Conservation (phyloP, 306 rosid species). For the Prinsepia uniflora region DNA sequence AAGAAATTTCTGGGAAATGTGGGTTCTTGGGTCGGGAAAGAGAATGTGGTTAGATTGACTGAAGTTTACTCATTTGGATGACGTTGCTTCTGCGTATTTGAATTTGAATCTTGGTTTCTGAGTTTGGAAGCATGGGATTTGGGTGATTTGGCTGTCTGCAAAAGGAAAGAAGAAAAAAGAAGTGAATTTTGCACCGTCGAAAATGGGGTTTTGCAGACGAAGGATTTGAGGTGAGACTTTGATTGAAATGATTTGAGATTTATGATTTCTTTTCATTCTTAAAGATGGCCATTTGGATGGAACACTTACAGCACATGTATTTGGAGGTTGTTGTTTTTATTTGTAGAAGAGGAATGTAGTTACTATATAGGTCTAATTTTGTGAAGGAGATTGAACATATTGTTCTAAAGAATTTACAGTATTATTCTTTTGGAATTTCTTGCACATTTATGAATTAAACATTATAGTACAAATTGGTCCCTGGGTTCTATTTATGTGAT, state of each 20-base stretch:
- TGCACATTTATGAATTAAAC: conserved; percentile 10
- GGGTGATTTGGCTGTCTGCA: conserved; percentile 6
- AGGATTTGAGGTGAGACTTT: conserved; percentile 36
- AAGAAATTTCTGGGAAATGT: conserved; percentile 29
- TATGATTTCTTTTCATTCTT: background rate
- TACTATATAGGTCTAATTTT: background rate
- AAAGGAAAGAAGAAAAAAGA: conserved; percentile 3
- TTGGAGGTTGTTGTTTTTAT: conserved; percentile 1
- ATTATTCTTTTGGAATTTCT: background rate
- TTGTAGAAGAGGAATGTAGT: conserved; percentile 21
- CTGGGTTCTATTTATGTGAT: conserved; percentile 7
- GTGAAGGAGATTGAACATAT: background rate
- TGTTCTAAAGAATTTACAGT: background rate
- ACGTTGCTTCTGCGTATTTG: conserved; percentile 5
- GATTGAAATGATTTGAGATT: conserved; percentile 24
- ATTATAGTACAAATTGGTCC: conserved; percentile 5
- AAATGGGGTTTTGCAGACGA: conserved; percentile 33
- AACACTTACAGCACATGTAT: background rate
- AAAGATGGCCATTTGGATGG: background rate
- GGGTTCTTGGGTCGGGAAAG: conserved; percentile 1
- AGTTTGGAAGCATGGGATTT: conserved; percentile 19
- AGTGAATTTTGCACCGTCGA: conserved; percentile 12
- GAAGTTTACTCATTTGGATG: conserved; percentile 22
- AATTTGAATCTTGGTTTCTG: conserved; percentile 28
- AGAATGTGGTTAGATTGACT: conserved; percentile 14